Evolutionary conservation across 176 grass and related monocot genomes (phyloP), one percentile per base, ranked within the genome.

Genomic region (Carex pumila): DNA sequence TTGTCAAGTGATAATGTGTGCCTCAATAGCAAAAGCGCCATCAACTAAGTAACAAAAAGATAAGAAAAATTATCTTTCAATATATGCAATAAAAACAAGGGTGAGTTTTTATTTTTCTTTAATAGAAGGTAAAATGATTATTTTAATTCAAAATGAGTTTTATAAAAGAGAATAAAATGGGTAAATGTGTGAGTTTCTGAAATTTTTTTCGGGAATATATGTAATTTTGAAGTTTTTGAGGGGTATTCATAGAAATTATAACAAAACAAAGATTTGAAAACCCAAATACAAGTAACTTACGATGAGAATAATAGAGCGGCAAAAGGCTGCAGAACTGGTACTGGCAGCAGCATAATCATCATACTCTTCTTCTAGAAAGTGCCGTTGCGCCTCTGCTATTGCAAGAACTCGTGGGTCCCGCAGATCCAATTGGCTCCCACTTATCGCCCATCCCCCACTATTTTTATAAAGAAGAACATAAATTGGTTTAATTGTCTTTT

Each of bases 11-110:
- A 87, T 70, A 98, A 75, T 49, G 92, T 93, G 72, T 98, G 92
- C 89, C 95, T 98, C 80, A 98, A 91, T 60, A 98, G 89, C 58
- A 98, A 84, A 91, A 98, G 92, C 13, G 95, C 95, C 90, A 98
- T 98, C 82, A 98, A 87, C 95, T 98, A 53, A 75, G 67, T 39
- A 71, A 71, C 36, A 71, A 5, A 2, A 71, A 41, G 19, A 19
- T 41, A 19, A 71, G 22, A 63, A 30, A 63, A 63, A n/a, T 30
- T 25, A 8, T 30, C 22, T 63, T 63, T 63, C 61, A 63, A 29
- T 63, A 63, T 11, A 71, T 45, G 67, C 67, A 71, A 71, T 11
- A 45, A 17, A 15, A 79, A 49, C 65, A 79, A 58, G 6, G 37
- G 37, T 4, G 37, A 39, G 6, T 39, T 39, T 39, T 39, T 39